A percentile compares a stretch with the other conserved stretches of the same genome.
Conservation (phyloP, 306 rosid species). For the Quercus rubra region DNA sequence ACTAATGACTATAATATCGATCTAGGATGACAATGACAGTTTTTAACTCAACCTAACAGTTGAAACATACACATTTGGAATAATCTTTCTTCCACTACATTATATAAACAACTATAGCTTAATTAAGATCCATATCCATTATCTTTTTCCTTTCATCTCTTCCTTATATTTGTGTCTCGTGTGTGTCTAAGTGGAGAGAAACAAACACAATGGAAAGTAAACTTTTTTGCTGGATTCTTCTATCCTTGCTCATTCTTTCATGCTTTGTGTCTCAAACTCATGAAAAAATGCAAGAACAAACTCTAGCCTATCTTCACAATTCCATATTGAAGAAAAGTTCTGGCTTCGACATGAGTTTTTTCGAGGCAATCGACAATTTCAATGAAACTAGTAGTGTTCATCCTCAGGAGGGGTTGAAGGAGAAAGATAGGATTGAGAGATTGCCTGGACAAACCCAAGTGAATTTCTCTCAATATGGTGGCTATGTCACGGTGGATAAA, state of each 20-base stretch:
- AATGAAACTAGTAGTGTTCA: constrained; percentile 3
- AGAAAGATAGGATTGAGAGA: constrained; percentile 52
- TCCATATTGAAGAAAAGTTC: constrained; percentile 17
- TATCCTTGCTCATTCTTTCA: constrained; percentile 16
- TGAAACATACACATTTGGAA: too few species aligned
- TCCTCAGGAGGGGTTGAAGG: constrained; percentile 44
- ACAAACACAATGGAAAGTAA: too few species aligned
- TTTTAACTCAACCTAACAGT: neutral
- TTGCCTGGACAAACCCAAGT: constrained; percentile 82
- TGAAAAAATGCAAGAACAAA: constrained; percentile 42
- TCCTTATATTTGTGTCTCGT: neutral
- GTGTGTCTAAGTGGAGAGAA: too few species aligned
- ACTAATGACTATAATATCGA: neutral
- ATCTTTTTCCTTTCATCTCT: too few species aligned
- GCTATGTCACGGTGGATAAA: constrained; percentile 68
- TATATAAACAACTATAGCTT: too few species aligned
- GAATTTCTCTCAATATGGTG: constrained; percentile 73
- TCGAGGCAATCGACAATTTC: constrained; percentile 24
- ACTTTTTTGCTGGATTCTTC: too few species aligned
- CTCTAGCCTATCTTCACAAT: constrained; percentile 33
- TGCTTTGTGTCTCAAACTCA: constrained; percentile 32
- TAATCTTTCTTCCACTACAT: too few species aligned
- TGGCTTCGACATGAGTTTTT: constrained; percentile 36
- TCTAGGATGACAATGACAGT: neutral
- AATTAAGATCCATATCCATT: too few species aligned